Base-by-base conservation (phyloP, 495 filamentous ascomycete genomes). In the Penicillium macrosclerotiorum region DNA sequence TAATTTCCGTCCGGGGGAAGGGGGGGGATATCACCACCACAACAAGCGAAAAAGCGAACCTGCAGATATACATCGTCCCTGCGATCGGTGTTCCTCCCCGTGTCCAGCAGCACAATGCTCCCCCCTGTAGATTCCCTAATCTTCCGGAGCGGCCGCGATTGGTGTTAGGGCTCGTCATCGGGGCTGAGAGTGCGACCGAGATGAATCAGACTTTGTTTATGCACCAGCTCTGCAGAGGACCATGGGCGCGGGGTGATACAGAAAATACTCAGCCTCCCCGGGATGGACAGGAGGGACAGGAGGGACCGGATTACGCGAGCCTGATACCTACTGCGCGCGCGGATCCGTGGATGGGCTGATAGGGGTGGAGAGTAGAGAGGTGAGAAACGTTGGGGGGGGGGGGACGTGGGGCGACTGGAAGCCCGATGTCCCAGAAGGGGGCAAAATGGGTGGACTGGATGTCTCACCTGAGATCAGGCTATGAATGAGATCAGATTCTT, bases 121-220 rank as follows among this genome's bases (percentile, higher is more conserved):
- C n/a, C n/a, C n/a, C n/a, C n/a, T n/a, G n/a, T n/a, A n/a, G n/a
- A n/a, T n/a, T 29, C 16, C 27, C 20, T 42, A 47, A 54, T 47
- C 38, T 34, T 43, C 47, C 58, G 58, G 57, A 58, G 44, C 11
- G 4, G 33, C 22, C 45, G 12, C 46, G 22, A 62, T 59, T 62
- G 55, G 58, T 14, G 26, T 35, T n/a, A 32, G 37, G 41, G 42
- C 37, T 59, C 55, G 27, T 27, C 39, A 56, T 54, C 42, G 44
- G 36, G 55, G 37, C 59, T 51, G 47, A 54, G 26, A 44, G n/a
- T 26, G 22, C 38, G 27, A 22, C 29, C 23, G 30, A 39, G 24
- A 20, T 18, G 35, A 46, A 42, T 37, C 37, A 29, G 22, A 22
- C 34, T 23, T 16, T 5, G 24, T 36, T 35, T 45, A 44, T 43